Evolutionary conservation across 2,329 filamentous ascomycete species (phyloP).

Genomic region (Trichoderma sp.): DNA sequence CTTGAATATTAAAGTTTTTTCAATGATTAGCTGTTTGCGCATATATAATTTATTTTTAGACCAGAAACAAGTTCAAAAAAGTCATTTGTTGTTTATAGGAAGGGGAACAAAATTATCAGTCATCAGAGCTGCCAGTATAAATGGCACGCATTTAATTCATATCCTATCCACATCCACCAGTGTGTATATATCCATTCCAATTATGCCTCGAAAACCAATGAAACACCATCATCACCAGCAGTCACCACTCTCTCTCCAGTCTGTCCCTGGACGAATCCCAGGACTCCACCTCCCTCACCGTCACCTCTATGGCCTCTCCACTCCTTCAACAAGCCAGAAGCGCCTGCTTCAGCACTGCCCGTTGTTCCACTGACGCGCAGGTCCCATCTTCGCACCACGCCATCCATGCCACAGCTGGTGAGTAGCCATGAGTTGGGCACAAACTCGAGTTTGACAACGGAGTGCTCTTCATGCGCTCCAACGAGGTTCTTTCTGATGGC

Average conservation of each 20-base stretch:
- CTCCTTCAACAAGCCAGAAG: conserved; percentile 73
- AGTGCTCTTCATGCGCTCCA: conserved; percentile 83
- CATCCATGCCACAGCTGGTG: conserved; percentile 90
- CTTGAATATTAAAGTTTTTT: not conserved
- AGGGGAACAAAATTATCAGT: not conserved
- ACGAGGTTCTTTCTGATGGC: conserved; percentile 81
- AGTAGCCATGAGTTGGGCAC: conserved; percentile 70
- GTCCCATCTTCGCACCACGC: conserved; percentile 89
- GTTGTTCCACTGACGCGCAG: conserved; percentile 52
- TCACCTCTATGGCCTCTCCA: conserved; percentile 89
- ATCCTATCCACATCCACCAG: not conserved
- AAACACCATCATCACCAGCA: conserved; percentile 82
- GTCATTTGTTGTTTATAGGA: not conserved
- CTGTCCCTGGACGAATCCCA: conserved; percentile 86
- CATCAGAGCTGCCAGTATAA: not conserved
- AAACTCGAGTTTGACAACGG: conserved; percentile 93
- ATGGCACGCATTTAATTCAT: not conserved
- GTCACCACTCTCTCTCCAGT: conserved; percentile 78
- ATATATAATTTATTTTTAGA: not conserved
- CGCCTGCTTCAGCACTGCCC: conserved; percentile 48
- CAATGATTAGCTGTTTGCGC: not conserved
- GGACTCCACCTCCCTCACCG: conserved; percentile 83
- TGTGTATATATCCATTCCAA: not conserved
- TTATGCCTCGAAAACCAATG: conserved; percentile 68
- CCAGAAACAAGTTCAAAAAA: not conserved